Evolutionary conservation across 2,329 filamentous ascomycete genomes (phyloP).

Genomic region (Fusarium sp.): DNA sequence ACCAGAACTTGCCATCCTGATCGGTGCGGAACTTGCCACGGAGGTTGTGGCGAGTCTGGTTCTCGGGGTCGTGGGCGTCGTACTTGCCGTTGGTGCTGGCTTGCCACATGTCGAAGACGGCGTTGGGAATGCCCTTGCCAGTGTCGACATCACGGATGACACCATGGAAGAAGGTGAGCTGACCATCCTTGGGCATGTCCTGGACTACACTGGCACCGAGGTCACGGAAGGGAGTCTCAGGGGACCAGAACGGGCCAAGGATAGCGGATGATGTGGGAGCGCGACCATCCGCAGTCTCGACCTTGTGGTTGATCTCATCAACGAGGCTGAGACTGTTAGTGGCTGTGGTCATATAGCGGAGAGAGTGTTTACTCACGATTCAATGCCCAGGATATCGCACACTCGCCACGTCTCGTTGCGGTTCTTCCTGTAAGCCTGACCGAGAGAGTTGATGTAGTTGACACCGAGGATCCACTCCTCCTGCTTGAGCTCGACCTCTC

Average conservation of each 20-base stretch:
- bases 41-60: constrained; percentile 79
- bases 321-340: constrained; percentile 19
- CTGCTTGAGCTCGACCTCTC: constrained; percentile 80
- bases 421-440: constrained; percentile 74
- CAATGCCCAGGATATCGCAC: constrained; percentile 79
- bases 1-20: constrained; percentile 76
- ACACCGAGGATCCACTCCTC: constrained; percentile 84
- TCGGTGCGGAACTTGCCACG: constrained; percentile 81
- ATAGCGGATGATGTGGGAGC: constrained; percentile 80
- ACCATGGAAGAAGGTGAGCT: constrained; percentile 76
- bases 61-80: constrained; percentile 79
- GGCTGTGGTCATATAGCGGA: background rate
- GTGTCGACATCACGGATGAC: constrained; percentile 73
- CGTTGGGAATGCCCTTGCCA: constrained; percentile 73
- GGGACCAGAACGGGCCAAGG: constrained; percentile 83
- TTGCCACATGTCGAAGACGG: constrained; percentile 84
- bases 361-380: constrained; percentile 65
- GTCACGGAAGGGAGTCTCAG: constrained; percentile 78
- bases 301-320: constrained; percentile 71
- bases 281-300: constrained; percentile 70
- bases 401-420: constrained; percentile 81
- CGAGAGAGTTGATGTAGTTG: constrained; percentile 79
- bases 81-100: constrained; percentile 81
- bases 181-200: constrained; percentile 67
- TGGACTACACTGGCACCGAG: constrained; percentile 76